phyloP scores from a whole-genome alignment of 2,329 filamentous ascomycete species.

The Cercospora sp. region DNA sequence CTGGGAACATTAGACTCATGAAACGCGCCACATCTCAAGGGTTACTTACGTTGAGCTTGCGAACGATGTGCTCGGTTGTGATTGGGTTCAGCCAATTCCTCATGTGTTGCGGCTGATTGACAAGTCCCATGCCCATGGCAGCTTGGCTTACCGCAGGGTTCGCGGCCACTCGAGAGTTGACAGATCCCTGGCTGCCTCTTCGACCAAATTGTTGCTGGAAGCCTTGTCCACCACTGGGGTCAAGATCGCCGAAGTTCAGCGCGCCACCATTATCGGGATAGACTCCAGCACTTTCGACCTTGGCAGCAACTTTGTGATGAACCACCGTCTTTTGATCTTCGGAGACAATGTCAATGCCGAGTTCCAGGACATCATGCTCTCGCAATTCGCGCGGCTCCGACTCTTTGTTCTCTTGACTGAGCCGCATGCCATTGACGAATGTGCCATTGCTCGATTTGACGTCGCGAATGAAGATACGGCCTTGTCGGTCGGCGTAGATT shows the following conservation, averaged over 20 bases:
- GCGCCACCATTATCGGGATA: conserved; percentile 73
- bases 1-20: conserved; percentile 50
- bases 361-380: conserved; percentile 85
- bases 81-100: conserved; percentile 86
- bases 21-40: not conserved
- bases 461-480: conserved; percentile 90
- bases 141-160: conserved; percentile 51
- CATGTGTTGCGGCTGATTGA: conserved; percentile 71
- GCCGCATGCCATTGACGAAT: conserved; percentile 87
- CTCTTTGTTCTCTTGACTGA: conserved; percentile 93
- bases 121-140: conserved; percentile 55
- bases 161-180: conserved; percentile 62
- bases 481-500: conserved; percentile 76
- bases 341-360: conserved; percentile 97
- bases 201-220: conserved; percentile 65
- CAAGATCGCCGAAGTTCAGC: conserved; percentile 88
- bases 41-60: conserved; percentile 71
- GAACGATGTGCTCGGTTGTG: conserved; percentile 92
- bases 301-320: conserved; percentile 96
- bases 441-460: conserved; percentile 99
- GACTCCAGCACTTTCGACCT: conserved; percentile 91
- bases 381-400: conserved; percentile 93
- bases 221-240: conserved; percentile 70
- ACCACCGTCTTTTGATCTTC: conserved; percentile 98
- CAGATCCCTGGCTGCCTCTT: conserved; percentile 52